These are phyloP conservation scores for Penicillium canescens DNA, from an alignment of 495 filamentous ascomycete genomes.

Conservation along the genomic window DNA sequence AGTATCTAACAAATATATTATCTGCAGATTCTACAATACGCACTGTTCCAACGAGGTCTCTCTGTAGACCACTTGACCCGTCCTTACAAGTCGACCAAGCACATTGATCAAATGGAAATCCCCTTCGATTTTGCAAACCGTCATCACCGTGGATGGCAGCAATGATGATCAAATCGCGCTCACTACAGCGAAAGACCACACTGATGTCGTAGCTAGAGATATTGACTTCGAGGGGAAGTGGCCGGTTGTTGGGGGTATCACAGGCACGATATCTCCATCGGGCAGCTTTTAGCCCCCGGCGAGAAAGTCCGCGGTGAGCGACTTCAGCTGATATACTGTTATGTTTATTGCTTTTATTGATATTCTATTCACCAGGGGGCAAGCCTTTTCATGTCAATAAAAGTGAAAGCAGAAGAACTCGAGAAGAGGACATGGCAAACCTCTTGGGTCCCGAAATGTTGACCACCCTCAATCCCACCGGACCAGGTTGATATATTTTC, in stretches of 20 bases:
- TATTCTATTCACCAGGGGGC: conserved; percentile 17
- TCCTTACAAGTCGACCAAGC: conserved; percentile 49
- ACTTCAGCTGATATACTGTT: neutral
- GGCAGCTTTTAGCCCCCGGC: conserved; percentile 44
- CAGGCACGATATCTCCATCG: conserved; percentile 43
- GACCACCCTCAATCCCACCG: conserved; percentile 44
- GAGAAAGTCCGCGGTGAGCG: conserved; percentile 51
- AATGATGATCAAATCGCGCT: conserved; percentile 44
- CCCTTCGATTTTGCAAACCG: conserved; percentile 49
- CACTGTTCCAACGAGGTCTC: conserved; percentile 55
- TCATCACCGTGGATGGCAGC: conserved; percentile 45
- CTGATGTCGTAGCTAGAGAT: conserved; percentile 46
- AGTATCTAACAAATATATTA: conserved; percentile 3
- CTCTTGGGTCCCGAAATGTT: conserved; percentile 40
- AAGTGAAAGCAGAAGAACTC: conserved; percentile 45
- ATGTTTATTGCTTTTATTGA: neutral
- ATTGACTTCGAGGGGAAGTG: conserved; percentile 57
- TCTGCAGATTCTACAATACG: conserved; percentile 56
- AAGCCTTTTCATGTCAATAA: conserved; percentile 43
- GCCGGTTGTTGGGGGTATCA: conserved; percentile 55
- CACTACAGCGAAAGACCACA: conserved; percentile 48
- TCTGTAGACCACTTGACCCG: conserved; percentile 55
- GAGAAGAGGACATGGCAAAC: conserved; percentile 42
- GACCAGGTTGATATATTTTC: conserved; percentile 38
- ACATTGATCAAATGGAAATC: conserved; percentile 43